Percentiles rank a stretch among this genome's conserved stretches.
These are phyloP conservation scores for Tolypocladium cylindrosporum DNA, from an alignment of 2,329 filamentous ascomycete species.

Conservation along the genomic window DNA sequence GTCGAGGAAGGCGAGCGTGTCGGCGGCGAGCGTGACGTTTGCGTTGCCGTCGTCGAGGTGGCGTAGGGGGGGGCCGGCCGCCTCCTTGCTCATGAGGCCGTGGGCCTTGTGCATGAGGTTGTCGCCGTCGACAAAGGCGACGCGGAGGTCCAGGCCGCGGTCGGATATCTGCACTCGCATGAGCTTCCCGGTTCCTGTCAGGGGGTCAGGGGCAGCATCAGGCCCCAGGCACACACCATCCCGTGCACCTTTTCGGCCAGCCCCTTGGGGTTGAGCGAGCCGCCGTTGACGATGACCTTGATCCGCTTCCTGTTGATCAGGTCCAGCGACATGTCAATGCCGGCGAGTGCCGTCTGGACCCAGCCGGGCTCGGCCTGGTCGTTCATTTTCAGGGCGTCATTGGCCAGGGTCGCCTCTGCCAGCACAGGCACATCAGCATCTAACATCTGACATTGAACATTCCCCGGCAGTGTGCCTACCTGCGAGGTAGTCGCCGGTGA, in stretches of 20 bases:
- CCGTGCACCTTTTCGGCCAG: conserved; percentile 26
- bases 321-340: conserved; percentile 13
- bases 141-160: conserved; percentile 17
- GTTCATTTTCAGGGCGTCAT: conserved; percentile 7
- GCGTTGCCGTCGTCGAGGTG: conserved; percentile 12
- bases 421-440: conserved; percentile 7
- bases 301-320: conserved; percentile 34
- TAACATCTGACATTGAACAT: no score
- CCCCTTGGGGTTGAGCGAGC: conserved; percentile 42
- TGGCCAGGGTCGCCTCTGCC: conserved; percentile 16
- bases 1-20: conserved; percentile 8
- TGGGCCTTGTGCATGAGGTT: conserved; percentile 17
- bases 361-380: conserved; percentile 9
- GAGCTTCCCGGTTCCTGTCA: neutral
- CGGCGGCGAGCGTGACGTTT: conserved; percentile 9
- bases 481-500: conserved; percentile 32
- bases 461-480: conserved; percentile 2
- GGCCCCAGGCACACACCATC: conserved; percentile 4
- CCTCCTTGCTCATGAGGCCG: neutral
- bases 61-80: conserved; percentile 5
- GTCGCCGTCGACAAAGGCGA: conserved; percentile 28
- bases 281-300: conserved; percentile 47
- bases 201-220: no score
- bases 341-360: conserved; percentile 11
- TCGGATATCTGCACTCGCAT: conserved; percentile 11